Evolutionary conservation across 1,139 yeast species (phyloP), one percentile per base, ranked within the genome.

Genomic region (Nakaseomyces bracarensis): DNA sequence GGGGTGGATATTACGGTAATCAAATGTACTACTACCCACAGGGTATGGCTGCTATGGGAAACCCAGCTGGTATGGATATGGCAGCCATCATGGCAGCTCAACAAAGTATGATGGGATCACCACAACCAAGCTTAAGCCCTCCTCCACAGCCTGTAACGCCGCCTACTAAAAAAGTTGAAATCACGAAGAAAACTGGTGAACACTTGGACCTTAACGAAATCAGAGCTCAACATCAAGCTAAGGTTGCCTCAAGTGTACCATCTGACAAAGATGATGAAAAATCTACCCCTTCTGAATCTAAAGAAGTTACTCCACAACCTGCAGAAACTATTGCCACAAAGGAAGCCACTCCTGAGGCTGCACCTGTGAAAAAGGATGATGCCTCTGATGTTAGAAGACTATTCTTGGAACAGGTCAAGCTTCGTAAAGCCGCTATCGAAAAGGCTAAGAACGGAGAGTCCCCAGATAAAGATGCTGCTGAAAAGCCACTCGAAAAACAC

Each of bases 111-210:
- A 37, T 27, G 40, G 28, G 19, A 27, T 28, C 37, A 16, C 42
- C 23, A 19, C 31, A 33, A 33, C 36, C 26, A n/a, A 21, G 36
- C 14, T 11, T 33, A 13, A 36, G 23, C 23, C 30, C 39, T 3
- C 18, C 36, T 20, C 26, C 16, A 20, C 25, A 20, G 21, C 26
- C 36, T 5, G 25, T 8, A 4, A 20, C 36, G 3, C 36, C 36
- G 3, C 36, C 36, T 33, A 15, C 48, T 4, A 56, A 50, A 21
- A 58, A 55, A 43, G 56, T 60, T 39, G 61, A 60, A 46, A 60
- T 60, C 33, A 60, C 63, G 3, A 58, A 60, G n/a, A 58, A 59
- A 45, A 51, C 57, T 26, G 64, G 64, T 34, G 59, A 58, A 39
- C 55, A 49, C 41, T 43, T 60, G 33, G 58, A 58, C 47, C 48